These are phyloP conservation scores for Paecilomyces variotii DNA, from an alignment of 2,329 filamentous ascomycete species.

Conservation along the genomic window DNA sequence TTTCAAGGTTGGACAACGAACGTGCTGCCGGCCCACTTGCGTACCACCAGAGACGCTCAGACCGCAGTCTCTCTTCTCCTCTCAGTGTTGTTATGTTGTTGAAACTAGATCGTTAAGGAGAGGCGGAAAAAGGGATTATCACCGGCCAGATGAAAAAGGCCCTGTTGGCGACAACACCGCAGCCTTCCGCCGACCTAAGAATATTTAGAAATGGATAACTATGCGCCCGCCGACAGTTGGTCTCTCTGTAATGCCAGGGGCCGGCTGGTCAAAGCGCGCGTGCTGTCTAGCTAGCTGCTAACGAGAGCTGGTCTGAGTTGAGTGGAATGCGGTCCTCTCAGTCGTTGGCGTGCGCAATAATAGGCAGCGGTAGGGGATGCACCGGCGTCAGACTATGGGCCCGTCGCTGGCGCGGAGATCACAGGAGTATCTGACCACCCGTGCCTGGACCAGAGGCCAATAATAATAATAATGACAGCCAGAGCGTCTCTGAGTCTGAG, in stretches of 20 bases:
- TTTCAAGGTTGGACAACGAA: not conserved
- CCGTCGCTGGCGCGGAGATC: not conserved
- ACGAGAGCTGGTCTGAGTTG: not conserved
- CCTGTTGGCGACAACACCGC: not conserved
- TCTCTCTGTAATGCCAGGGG: not conserved
- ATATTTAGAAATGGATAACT: not conserved
- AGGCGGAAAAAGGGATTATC: not conserved
- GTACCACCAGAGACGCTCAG: not conserved
- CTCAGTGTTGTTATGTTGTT: not conserved
- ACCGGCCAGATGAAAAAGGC: not conserved
- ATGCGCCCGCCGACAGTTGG: not conserved
- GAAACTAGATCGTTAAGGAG: not conserved
- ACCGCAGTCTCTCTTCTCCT: not conserved
- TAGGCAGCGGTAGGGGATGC: not conserved
- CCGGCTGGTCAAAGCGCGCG: not conserved
- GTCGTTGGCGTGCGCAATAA: not conserved
- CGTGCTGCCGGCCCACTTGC: not conserved
- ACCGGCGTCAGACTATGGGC: slow-evolving; percentile 1
- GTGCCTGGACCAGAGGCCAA: not conserved
- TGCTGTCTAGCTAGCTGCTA: not conserved
- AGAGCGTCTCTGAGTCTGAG: not conserved
- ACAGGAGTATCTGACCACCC: not conserved
- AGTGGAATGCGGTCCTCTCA: not conserved
- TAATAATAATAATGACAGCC: not conserved
- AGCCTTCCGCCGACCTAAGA: not conserved